Base-by-base conservation (phyloP, 257 asterid genomes). In the Solanum acaule region DNA sequence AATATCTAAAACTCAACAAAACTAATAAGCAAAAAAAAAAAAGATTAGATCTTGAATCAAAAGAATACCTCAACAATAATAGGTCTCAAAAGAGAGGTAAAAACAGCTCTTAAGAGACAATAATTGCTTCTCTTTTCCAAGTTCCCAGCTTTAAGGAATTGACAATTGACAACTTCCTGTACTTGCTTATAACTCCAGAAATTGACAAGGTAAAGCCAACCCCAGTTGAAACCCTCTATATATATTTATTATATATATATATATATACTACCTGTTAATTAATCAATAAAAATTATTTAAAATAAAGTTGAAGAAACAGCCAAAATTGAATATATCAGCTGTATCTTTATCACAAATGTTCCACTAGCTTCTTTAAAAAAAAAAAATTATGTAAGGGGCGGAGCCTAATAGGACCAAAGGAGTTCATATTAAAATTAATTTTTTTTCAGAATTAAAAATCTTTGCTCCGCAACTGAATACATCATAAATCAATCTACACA, bases 311-410 rank as follows among this genome's bases (percentile, higher is more conserved):
- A 4, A 18, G 20, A 49, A 49, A 82, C 67, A 29, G 86, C 61
- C 88, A n/a, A 56, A 63, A 79, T 71, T 71, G 88, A 86, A 71
- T 68, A 44, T 44, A 61, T 86, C 88, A 86, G 88, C 84, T 10
- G 68, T 81, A n/a, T 81, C 67, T 44, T 79, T 44, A 29, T 81
- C 85, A 46, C 65, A 46, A 27, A 46, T 27, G 10, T 78, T 81
- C 11, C 38, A 8, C 42, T 34, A 16, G 0, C 61, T 15, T 25
- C 67, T 79, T 3, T 6, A 6, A 77, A 77, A n/a, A 76, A 75
- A 27, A 40, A 40, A n/a, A n/a, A n/a, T n/a, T n/a, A n/a, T n/a
- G n/a, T n/a, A n/a, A n/a, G 7, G 6, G 33, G 33, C 16, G 1
- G 1, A 65, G 33, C 14, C 72, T 0, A 5, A 4, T 65, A n/a